phyloP scores from a whole-genome alignment of 306 rosid species.

The Glycine soja region DNA sequence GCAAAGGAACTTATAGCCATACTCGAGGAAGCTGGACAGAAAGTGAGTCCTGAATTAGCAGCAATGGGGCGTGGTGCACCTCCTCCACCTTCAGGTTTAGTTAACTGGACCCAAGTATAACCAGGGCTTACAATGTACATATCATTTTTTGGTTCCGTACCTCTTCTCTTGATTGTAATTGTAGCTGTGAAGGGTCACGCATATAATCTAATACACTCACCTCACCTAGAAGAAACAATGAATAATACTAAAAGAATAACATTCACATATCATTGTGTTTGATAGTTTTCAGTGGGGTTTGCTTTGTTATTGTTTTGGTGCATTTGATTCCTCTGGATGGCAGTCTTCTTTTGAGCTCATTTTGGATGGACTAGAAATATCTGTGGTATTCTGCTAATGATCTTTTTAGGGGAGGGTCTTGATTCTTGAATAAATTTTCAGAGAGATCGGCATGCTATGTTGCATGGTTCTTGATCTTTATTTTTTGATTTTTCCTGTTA shows the following conservation, averaged over 20 bases:
- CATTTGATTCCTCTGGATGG: neutral
- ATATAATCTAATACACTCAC: neutral
- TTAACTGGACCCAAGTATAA: neutral
- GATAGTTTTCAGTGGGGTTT: neutral
- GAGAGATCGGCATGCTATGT: neutral
- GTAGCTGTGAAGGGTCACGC: neutral
- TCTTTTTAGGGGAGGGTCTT: neutral
- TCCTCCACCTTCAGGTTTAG: slow-evolving; percentile 92
- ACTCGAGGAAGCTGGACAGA: slow-evolving; percentile 98
- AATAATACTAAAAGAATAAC: neutral
- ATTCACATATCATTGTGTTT: neutral
- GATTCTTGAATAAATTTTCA: neutral
- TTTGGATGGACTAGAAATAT: neutral
- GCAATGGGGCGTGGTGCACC: slow-evolving; percentile 99
- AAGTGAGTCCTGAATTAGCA: slow-evolving; percentile 88
- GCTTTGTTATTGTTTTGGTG: slow-evolving; percentile 2
- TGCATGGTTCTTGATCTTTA: neutral
- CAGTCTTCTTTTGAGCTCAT: neutral
- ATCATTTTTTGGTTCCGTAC: slow-evolving; percentile 3
- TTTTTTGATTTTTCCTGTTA: neutral
- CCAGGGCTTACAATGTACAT: neutral
- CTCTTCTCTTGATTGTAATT: slow-evolving; percentile 11
- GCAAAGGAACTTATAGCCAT: slow-evolving; percentile 87
- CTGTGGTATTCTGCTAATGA: neutral
- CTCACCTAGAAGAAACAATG: neutral